phyloP scores from a whole-genome alignment of 2,329 filamentous ascomycete species.

The Fusarium papillatum region DNA sequence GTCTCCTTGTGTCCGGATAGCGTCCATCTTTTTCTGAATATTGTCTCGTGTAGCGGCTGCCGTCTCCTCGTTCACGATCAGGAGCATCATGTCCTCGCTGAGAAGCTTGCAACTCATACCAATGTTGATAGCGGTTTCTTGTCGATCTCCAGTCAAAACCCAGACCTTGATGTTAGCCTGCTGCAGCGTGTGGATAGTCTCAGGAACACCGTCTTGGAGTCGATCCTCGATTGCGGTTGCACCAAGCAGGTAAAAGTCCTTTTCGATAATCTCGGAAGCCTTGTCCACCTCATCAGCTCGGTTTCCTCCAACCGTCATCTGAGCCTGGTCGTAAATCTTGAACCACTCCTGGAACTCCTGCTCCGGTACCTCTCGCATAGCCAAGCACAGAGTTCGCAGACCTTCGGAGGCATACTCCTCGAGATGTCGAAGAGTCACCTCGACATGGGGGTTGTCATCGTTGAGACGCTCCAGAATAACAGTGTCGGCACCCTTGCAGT shows the following conservation, averaged over 20 bases:
- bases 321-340: constrained; percentile 86
- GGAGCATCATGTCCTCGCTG: constrained; percentile 97
- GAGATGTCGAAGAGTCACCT: constrained; percentile 92
- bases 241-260: constrained; percentile 90
- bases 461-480: constrained; percentile 94
- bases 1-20: constrained; percentile 86
- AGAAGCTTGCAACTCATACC: constrained; percentile 99
- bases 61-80: constrained; percentile 95
- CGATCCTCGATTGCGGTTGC: constrained; percentile 98
- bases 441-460: constrained; percentile 87
- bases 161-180: constrained; percentile 98
- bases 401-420: constrained; percentile 99
- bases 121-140: constrained; percentile 99
- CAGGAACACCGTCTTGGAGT: constrained; percentile 95
- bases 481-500: constrained; percentile 97
- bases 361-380: constrained; percentile 93
- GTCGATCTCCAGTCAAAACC: constrained; percentile 97
- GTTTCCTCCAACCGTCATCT: constrained; percentile 92
- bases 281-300: constrained; percentile 97
- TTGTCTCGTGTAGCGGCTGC: constrained; percentile 87
- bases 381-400: constrained; percentile 92
- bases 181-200: constrained; percentile 97
- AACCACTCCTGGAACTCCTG: constrained; percentile 91
- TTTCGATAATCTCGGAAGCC: constrained; percentile 95
- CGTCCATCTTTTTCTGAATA: constrained; percentile 92